Percentiles rank a stretch among this genome's conserved stretches.
phyloP scores from a whole-genome alignment of 2,329 filamentous ascomycete species.

The Drechslera avenae region DNA sequence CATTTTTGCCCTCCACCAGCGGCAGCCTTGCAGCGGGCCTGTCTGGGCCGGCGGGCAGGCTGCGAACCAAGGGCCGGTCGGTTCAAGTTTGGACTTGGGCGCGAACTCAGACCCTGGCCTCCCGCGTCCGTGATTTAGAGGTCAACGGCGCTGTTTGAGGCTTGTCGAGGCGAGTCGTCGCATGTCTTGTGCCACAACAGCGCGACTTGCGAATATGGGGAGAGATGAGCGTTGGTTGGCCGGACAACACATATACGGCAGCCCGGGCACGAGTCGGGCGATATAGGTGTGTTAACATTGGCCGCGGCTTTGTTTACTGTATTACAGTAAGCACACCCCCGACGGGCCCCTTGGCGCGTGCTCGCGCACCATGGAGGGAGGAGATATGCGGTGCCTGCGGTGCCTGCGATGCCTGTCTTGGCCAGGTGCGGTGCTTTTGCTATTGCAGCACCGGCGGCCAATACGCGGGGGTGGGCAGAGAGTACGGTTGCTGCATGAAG shows the following conservation, averaged over 20 bases:
- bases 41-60: background rate
- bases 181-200: constrained; percentile 17
- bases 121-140: constrained; percentile 4
- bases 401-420: no score
- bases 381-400: background rate
- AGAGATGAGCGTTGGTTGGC: constrained; percentile 20
- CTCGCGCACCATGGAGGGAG: constrained; percentile 17
- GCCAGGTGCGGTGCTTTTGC: constrained; percentile 5
- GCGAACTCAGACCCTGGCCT: constrained; percentile 9
- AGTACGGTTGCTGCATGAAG: constrained; percentile 1
- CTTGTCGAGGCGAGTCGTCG: constrained; percentile 3
- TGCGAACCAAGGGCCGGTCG: no score
- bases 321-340: constrained; percentile 12
- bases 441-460: constrained; percentile 19
- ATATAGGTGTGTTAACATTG: constrained; percentile 12
- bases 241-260: constrained; percentile 17
- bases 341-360: constrained; percentile 18
- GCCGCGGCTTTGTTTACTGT: constrained; percentile 13
- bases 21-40: constrained; percentile 1
- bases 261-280: constrained; percentile 18
- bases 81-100: background rate
- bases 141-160: background rate
- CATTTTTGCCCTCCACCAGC: background rate
- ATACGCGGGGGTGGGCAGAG: constrained; percentile 18
- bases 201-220: constrained; percentile 14